A percentile compares a stretch with the other conserved stretches of the same genome.
Conservation (phyloP, 2,329 filamentous ascomycete species). For the Phyllosticta citribraziliensis region DNA sequence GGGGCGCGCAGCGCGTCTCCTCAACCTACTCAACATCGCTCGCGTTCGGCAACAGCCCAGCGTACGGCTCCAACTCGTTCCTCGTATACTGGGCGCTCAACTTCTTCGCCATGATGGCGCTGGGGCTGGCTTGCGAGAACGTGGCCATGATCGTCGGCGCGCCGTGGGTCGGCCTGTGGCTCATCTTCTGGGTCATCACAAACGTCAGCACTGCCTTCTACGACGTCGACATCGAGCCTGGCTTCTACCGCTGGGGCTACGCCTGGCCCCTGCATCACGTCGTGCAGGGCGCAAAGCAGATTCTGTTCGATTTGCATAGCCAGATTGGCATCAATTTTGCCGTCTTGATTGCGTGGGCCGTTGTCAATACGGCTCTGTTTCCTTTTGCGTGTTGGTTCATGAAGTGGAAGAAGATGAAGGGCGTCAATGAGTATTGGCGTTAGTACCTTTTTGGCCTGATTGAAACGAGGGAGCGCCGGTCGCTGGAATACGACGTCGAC, state of each 20-base stretch:
- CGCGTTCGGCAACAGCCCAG: constrained; percentile 36
- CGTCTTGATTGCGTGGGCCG: constrained; percentile 49
- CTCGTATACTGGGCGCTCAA: constrained; percentile 56
- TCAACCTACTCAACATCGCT: constrained; percentile 31
- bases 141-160: constrained; percentile 52
- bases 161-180: constrained; percentile 52
- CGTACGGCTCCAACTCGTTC: constrained; percentile 50
- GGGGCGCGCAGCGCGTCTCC: constrained; percentile 33
- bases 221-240: constrained; percentile 46
- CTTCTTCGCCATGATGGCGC: constrained; percentile 51
- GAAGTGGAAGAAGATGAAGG: constrained; percentile 26
- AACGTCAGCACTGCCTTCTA: constrained; percentile 55
- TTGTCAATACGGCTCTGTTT: constrained; percentile 44
- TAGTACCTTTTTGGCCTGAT: too few species aligned
- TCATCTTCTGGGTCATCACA: constrained; percentile 59
- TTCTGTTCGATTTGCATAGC: constrained; percentile 51
- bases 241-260: constrained; percentile 54
- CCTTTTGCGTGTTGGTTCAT: constrained; percentile 39
- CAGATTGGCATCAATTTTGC: constrained; percentile 52
- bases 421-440: constrained; percentile 3
- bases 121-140: constrained; percentile 56
- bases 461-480: too few species aligned
- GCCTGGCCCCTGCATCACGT: constrained; percentile 55
- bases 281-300: constrained; percentile 49
- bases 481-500: too few species aligned